Evolutionary conservation across 257 asterid species (phyloP), one percentile per base, ranked within the genome.

Genomic region (Thymus quinquecostatus): DNA sequence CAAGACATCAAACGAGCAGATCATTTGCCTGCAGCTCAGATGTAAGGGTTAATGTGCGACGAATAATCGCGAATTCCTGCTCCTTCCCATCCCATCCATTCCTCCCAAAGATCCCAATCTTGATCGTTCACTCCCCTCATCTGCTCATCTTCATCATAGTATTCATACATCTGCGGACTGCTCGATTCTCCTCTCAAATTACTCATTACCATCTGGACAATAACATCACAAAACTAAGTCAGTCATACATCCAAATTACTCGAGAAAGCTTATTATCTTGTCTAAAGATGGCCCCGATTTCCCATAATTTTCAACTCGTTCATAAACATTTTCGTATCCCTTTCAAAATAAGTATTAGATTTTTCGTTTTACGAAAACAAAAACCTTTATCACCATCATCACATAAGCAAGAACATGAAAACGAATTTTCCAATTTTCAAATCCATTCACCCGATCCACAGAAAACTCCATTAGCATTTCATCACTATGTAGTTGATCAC

Each of bases 61-160:
- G 98, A 65, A 67, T 91, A 94, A 60, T 91, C 97, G 0, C 93
- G 84, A 66, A 89, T 91, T 8, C 99, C 97, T 5, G 95, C 98
- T 45, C 98, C 99, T 87, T 92, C 98, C 93, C 93, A 95, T 27
- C 98, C 99, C 97, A 88, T 95, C 98, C 98, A 95, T 57, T 95
- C 98, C 73, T 92, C 99, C 98, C 96, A 92, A 54, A 86, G 13
- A 7, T 95, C 98, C 83, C 85, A 88, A 40, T 91, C 94, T 4
- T 83, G 80, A 32, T 90, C 96, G 40, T 77, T 0, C 88, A 75
- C 75, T 66, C 89, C 95, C 65, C 90, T 76, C 75, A 73, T 72
- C 27, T 84, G 33, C 13, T 87, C 92, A 13, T 83, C 86, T 1
- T 64, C 70, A 1, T 77, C 83, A 6, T 73, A 41, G 3, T 66